Evolutionary conservation across 768 basidiomycete species (phyloP).

Genomic region (Gloeophyllum trabeum): DNA sequence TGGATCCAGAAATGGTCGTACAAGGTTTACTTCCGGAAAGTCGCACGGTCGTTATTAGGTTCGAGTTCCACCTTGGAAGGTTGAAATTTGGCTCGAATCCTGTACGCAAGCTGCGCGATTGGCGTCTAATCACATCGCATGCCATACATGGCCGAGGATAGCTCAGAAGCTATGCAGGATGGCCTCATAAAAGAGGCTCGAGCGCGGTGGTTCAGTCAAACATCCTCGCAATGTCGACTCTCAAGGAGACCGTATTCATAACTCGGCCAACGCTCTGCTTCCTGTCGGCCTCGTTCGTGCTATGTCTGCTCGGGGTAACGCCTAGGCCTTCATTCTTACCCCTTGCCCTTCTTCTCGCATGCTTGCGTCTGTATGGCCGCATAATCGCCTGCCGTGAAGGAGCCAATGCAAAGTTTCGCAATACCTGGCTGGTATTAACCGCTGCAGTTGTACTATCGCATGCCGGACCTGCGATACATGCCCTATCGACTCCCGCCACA

Average conservation of each 20-base stretch:
- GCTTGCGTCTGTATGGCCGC: constrained; percentile 14
- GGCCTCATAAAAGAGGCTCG: no score
- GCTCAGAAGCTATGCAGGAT: no score
- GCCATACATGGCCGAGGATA: no score
- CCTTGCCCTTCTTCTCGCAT: constrained; percentile 14
- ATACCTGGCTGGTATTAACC: constrained; percentile 13
- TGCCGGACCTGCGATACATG: constrained; percentile 22
- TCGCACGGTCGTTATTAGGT: no score
- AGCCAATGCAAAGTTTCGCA: constrained; percentile 1
- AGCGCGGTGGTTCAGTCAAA: no score
- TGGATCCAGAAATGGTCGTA: no score
- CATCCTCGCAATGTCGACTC: not conserved
- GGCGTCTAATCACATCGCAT: no score
- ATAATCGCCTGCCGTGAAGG: constrained; percentile 7
- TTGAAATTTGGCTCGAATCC: no score
- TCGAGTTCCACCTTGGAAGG: no score
- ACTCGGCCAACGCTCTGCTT: constrained; percentile 5
- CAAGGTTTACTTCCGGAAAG: no score
- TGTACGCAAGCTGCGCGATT: no score
- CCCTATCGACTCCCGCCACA: constrained; percentile 38
- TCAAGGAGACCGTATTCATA: constrained; percentile 1
- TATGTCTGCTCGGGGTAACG: constrained; percentile 16
- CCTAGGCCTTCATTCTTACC: constrained; percentile 19
- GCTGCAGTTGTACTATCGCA: constrained; percentile 16
- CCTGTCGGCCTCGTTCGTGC: constrained; percentile 2